These are phyloP conservation scores for Backusella westeae DNA, from an alignment of 192 early-diverging fungal genomes.

Conservation along the genomic window DNA sequence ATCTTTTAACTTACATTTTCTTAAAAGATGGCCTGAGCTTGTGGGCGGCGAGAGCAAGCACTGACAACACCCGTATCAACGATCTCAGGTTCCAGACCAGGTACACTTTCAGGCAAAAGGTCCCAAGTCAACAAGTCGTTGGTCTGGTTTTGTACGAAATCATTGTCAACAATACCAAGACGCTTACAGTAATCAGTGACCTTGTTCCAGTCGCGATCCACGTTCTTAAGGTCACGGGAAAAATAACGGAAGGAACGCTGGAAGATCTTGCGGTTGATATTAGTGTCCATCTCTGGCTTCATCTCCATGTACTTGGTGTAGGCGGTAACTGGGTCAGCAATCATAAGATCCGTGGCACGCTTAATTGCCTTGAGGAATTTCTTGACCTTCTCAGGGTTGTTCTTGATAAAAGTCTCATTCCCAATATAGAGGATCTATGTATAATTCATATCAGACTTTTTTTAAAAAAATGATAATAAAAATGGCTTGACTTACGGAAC, in stretches of 20 bases:
- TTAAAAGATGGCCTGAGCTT: neutral
- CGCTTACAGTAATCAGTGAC: constrained; percentile 61
- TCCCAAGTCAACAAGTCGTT: constrained; percentile 55
- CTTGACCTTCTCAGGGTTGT: constrained; percentile 56
- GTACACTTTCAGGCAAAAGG: constrained; percentile 23
- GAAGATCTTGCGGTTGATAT: constrained; percentile 58
- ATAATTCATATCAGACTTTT: neutral
- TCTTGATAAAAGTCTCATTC: constrained; percentile 53
- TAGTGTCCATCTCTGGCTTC: constrained; percentile 53
- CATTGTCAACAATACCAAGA: constrained; percentile 52
- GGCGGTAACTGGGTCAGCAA: constrained; percentile 46
- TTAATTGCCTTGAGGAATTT: constrained; percentile 55
- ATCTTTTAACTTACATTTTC: neutral
- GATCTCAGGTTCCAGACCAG: constrained; percentile 29
- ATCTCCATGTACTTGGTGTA: constrained; percentile 56
- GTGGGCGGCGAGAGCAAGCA: neutral
- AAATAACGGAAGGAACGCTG: constrained; percentile 62
- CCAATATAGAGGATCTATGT: constrained; percentile 58
- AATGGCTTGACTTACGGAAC: constrained; percentile 38
- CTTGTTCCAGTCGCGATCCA: constrained; percentile 65
- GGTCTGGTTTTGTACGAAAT: constrained; percentile 58
- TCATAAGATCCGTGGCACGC: constrained; percentile 50
- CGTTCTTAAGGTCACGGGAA: constrained; percentile 55
- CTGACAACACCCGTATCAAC: constrained; percentile 40
- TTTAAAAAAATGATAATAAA: neutral